Conservation (phyloP, 148 eudicot species). For the Agrostemma githago region DNA sequence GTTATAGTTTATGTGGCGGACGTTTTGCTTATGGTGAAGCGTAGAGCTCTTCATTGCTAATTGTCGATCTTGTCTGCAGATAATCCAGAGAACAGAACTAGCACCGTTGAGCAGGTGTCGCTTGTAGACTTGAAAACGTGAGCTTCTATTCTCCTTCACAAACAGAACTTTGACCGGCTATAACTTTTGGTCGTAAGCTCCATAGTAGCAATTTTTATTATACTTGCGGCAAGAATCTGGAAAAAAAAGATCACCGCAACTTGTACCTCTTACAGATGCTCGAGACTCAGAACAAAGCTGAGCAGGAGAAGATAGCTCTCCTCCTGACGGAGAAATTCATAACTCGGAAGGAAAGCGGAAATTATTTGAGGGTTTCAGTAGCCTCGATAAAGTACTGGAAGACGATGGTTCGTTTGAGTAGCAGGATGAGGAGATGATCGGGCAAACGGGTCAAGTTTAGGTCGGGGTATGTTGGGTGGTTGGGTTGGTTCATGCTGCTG, state of each 20-base stretch:
- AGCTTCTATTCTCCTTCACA: conserved; percentile 11
- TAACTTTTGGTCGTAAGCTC: too few relatives aligned
- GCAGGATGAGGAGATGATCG: conserved; percentile 3
- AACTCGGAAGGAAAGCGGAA: conserved; percentile 8
- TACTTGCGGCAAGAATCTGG: too few relatives aligned
- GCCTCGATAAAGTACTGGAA: too few relatives aligned
- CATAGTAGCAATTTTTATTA: too few relatives aligned
- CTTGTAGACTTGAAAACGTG: conserved; percentile 72
- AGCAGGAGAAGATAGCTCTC: conserved; percentile 3
- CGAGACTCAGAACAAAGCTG: conserved; percentile 12
- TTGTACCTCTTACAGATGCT: conserved; percentile 10
- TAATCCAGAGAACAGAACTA: conserved; percentile 45
- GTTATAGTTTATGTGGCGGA: too few relatives aligned
- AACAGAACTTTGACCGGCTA: too few relatives aligned
- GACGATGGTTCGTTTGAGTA: conserved; percentile 22
- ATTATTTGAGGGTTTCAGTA: neutral
- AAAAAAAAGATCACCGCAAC: too few relatives aligned
- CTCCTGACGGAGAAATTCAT: conserved; percentile 1
- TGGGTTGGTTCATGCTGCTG: neutral
- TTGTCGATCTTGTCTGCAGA: conserved; percentile 37
- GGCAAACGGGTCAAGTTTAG: neutral
- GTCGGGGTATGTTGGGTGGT: too few relatives aligned
- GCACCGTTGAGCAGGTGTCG: conserved; percentile 41
- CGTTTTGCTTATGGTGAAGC: neutral
- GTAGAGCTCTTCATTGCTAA: neutral